Evolutionary conservation across 1,284 basidiomycete species (phyloP).

Genomic region (Pterulicium gracile): DNA sequence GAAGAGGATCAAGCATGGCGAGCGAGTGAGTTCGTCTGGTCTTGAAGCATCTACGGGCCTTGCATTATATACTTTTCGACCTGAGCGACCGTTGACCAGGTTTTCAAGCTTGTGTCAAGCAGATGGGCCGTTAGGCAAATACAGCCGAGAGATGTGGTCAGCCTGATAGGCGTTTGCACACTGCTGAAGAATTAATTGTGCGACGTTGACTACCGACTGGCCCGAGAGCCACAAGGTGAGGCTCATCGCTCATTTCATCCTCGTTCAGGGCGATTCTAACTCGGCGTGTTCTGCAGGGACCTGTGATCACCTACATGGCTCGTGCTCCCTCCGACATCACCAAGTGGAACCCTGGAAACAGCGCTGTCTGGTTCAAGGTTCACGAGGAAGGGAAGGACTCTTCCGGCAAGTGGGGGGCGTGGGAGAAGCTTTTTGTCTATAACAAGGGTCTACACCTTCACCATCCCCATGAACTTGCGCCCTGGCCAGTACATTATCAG

Average conservation of each 20-base stretch:
- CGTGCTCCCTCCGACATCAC: constrained; percentile 34
- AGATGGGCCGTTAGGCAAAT: no score
- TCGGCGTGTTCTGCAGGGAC: constrained; percentile 18
- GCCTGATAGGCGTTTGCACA: no score
- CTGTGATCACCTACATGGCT: constrained; percentile 39
- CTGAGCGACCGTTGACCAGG: no score
- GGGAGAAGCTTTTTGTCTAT: constrained; percentile 25
- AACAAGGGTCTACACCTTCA: constrained; percentile 33
- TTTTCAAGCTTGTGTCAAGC: no score
- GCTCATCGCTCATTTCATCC: background rate
- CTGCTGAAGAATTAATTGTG: no score
- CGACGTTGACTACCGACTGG: no score
- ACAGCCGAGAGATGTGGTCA: no score
- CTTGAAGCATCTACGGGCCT: no score
- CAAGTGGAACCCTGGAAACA: constrained; percentile 29
- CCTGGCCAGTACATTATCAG: constrained; percentile 39
- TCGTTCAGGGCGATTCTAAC: constrained; percentile 2
- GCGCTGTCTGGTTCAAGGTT: constrained; percentile 40
- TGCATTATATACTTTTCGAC: no score
- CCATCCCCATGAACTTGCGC: constrained; percentile 30
- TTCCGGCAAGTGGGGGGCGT: constrained; percentile 33
- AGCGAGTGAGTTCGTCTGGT: no score
- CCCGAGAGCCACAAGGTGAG: constrained; percentile 28
- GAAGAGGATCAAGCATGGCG: no score
- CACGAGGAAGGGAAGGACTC: constrained; percentile 30